Conservation (phyloP, 768 basidiomycete genomes). For the Auricularia cornea region DNA sequence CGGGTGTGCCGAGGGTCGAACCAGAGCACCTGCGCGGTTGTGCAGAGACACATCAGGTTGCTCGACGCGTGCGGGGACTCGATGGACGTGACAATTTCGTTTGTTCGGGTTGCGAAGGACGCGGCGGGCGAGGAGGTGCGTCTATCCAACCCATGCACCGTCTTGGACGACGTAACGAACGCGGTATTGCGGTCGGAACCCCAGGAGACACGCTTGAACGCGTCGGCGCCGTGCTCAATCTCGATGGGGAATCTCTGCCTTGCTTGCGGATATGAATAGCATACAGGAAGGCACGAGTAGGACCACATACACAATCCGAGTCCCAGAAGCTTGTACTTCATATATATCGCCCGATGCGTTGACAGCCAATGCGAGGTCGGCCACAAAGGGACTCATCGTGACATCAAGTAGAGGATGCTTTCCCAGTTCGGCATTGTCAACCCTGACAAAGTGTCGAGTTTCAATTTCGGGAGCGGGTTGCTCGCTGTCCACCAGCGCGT, state of each 20-base stretch:
- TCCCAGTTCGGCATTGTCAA: not conserved
- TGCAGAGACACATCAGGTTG: slow-evolving; percentile 43
- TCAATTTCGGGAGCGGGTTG: not conserved
- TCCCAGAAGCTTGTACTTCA: not conserved
- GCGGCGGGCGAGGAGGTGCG: not conserved
- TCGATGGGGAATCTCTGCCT: not conserved
- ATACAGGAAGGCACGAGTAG: not conserved
- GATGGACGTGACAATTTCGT: slow-evolving; percentile 45
- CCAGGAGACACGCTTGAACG: slow-evolving; percentile 6
- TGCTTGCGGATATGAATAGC: not conserved
- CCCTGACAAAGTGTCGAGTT: not conserved
- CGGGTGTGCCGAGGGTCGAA: slow-evolving; percentile 52
- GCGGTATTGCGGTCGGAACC: slow-evolving; percentile 11
- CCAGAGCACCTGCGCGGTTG: slow-evolving; percentile 62
- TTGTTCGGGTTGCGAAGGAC: not conserved
- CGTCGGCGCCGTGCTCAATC: slow-evolving; percentile 10
- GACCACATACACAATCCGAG: not conserved
- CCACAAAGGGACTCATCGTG: not conserved
- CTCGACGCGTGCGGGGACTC: slow-evolving; percentile 33
- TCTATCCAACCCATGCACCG: slow-evolving; percentile 1
- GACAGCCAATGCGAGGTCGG: not conserved
- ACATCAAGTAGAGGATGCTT: not conserved
- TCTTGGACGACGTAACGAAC: slow-evolving; percentile 28
- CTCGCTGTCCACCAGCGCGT: not conserved
- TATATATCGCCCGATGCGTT: not conserved